These are phyloP conservation scores for Waitea zeae DNA, from an alignment of 1,284 basidiomycete genomes.

Conservation along the genomic window DNA sequence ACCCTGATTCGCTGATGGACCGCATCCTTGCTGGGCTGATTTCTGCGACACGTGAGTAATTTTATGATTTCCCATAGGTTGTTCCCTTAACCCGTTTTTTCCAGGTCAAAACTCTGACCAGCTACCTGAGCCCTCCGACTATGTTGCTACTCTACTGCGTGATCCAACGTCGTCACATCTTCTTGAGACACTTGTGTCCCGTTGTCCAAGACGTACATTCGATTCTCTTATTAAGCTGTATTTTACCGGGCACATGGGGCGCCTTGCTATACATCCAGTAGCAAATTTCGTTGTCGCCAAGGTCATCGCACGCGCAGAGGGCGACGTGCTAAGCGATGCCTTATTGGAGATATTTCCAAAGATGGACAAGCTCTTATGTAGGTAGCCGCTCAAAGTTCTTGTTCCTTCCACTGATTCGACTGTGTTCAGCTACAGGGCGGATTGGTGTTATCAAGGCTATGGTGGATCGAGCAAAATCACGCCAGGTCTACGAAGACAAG, in stretches of 20 bases:
- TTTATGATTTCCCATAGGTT: background rate
- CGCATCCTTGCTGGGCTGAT: conserved; percentile 68
- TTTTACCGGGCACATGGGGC: conserved; percentile 45
- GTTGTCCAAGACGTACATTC: conserved; percentile 48
- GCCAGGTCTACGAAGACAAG: conserved; percentile 24
- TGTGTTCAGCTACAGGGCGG: conserved; percentile 27
- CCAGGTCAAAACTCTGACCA: too few species aligned
- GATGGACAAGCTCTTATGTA: too few species aligned
- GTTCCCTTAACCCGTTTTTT: too few species aligned
- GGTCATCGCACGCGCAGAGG: conserved; percentile 43
- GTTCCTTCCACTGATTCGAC: too few species aligned
- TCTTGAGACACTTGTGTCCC: conserved; percentile 57
- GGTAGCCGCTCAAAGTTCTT: too few species aligned
- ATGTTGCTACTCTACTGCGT: conserved; percentile 61
- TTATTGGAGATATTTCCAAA: too few species aligned
- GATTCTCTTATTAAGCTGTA: conserved; percentile 59
- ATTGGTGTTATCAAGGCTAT: conserved; percentile 56
- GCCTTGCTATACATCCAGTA: conserved; percentile 70
- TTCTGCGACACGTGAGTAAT: conserved; percentile 32
- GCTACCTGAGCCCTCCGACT: conserved; percentile 52
- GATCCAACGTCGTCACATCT: conserved; percentile 81
- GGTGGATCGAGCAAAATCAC: conserved; percentile 41
- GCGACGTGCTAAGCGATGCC: conserved; percentile 37
- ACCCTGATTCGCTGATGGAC: conserved; percentile 66
- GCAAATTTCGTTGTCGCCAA: conserved; percentile 85